Evolutionary conservation across 2,329 filamentous ascomycete genomes (phyloP).

Genomic region (Botrytis byssoidea): DNA sequence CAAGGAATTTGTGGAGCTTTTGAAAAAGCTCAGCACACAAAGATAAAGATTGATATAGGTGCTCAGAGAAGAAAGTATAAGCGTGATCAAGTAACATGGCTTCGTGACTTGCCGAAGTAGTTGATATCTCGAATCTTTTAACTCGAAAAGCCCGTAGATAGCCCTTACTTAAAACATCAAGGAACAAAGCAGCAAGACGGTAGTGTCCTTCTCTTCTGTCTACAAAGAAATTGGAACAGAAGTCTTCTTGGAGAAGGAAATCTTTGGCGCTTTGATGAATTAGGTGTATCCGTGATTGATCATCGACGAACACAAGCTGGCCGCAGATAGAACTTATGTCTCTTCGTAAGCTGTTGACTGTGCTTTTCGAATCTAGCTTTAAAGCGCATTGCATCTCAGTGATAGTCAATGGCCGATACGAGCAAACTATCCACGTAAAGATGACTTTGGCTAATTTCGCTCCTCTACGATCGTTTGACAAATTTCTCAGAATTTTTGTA

Average conservation of each 20-base stretch:
- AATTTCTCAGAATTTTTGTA: constrained; percentile 30
- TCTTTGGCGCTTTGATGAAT: not conserved
- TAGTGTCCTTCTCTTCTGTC: not conserved
- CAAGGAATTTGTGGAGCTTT: not conserved
- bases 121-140: not conserved
- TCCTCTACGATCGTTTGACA: constrained; percentile 21
- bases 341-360: constrained; percentile 31
- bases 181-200: not conserved
- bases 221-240: not conserved
- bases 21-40: not conserved
- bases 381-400: constrained; percentile 35
- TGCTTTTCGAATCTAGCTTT: not conserved
- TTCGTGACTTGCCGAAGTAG: not conserved
- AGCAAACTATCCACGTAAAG: constrained; percentile 35
- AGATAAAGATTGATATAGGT: not conserved
- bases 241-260: not conserved
- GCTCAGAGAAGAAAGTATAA: not conserved
- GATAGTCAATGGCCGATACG: constrained; percentile 30
- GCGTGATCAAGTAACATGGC: not conserved
- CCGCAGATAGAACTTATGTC: constrained; percentile 38
- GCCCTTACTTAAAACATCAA: not conserved
- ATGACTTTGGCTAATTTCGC: constrained; percentile 36
- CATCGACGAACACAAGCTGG: constrained; percentile 39
- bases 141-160: not conserved
- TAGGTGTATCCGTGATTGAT: not conserved